Evolutionary conservation across 2,329 filamentous ascomycete species (phyloP).

Genomic region (Aureobasidium sp.): DNA sequence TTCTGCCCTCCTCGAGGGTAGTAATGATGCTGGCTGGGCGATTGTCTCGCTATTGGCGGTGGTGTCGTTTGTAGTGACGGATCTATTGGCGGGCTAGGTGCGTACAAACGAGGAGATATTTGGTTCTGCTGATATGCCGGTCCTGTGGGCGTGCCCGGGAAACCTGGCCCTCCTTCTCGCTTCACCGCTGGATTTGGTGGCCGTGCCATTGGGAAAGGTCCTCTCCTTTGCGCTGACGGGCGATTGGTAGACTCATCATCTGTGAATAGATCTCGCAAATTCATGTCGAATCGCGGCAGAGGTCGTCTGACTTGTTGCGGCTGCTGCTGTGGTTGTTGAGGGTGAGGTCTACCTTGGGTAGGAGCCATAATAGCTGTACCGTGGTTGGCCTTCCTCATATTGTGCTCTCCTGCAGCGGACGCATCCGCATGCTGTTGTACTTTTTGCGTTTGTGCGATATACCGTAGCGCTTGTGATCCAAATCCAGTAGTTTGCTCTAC

Average conservation of each 20-base stretch:
- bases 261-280: slow-evolving; percentile 45
- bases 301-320: slow-evolving; percentile 25
- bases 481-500: slow-evolving; percentile 81
- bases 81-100: slow-evolving; percentile 11
- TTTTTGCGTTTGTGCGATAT: slow-evolving; percentile 12
- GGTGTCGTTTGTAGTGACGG: slow-evolving; percentile 8
- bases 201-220: slow-evolving; percentile 20
- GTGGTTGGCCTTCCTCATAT: slow-evolving; percentile 1
- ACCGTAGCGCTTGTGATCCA: slow-evolving; percentile 34
- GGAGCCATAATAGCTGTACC: slow-evolving; percentile 1
- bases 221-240: slow-evolving; percentile 25
- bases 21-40: slow-evolving; percentile 10
- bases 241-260: slow-evolving; percentile 35
- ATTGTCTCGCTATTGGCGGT: slow-evolving; percentile 1
- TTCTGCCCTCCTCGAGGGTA: neutral
- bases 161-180: slow-evolving; percentile 4
- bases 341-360: neutral
- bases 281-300: slow-evolving; percentile 52
- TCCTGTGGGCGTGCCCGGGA: neutral
- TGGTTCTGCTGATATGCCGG: neutral
- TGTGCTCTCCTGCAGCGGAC: neutral
- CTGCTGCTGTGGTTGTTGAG: neutral
- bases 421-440: slow-evolving; percentile 4
- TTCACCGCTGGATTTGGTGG: neutral
- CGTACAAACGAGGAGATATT: neutral